phyloP scores from a whole-genome alignment of 139 green algal species.

The Haematococcus lacustris region DNA sequence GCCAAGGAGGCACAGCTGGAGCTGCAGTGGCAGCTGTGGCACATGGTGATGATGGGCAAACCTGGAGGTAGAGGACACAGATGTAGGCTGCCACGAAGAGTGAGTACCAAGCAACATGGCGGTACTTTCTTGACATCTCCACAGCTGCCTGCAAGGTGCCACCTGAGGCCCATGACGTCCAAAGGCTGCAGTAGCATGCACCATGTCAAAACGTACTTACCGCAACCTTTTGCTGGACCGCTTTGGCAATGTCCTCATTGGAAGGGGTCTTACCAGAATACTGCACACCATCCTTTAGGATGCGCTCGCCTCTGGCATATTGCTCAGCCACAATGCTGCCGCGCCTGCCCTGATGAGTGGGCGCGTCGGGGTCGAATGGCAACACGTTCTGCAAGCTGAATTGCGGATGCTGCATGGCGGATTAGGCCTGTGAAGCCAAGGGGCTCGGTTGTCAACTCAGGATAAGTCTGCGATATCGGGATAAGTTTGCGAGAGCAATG shows the following conservation, averaged over 20 bases:
- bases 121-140: constrained; percentile 54
- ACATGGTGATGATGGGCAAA: too few species aligned
- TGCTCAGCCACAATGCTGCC: constrained; percentile 24
- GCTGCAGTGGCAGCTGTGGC: too few species aligned
- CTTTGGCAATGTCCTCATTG: constrained; percentile 54
- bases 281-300: constrained; percentile 15
- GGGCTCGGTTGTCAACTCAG: not conserved
- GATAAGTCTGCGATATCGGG: too few species aligned
- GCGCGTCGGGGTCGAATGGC: too few species aligned
- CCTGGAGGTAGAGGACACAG: constrained; percentile 61
- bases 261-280: constrained; percentile 31
- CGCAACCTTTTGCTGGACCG: constrained; percentile 55
- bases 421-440: not conserved
- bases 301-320: constrained; percentile 25
- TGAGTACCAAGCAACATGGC: constrained; percentile 55
- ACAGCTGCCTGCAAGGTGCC: constrained; percentile 55
- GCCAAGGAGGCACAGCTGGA: too few species aligned
- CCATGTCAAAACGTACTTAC: constrained; percentile 15
- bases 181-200: too few species aligned
- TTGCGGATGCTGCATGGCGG: not conserved
- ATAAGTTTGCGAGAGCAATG: too few species aligned
- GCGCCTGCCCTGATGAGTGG: constrained; percentile 9
- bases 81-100: constrained; percentile 67
- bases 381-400: not conserved
- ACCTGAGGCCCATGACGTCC: not conserved